A percentile compares a stretch with the other conserved stretches of the same genome.
Evolutionary conservation across 225 moss, liverwort and hornwort genomes (phyloP).

Genomic region (Lunularia cruciata): DNA sequence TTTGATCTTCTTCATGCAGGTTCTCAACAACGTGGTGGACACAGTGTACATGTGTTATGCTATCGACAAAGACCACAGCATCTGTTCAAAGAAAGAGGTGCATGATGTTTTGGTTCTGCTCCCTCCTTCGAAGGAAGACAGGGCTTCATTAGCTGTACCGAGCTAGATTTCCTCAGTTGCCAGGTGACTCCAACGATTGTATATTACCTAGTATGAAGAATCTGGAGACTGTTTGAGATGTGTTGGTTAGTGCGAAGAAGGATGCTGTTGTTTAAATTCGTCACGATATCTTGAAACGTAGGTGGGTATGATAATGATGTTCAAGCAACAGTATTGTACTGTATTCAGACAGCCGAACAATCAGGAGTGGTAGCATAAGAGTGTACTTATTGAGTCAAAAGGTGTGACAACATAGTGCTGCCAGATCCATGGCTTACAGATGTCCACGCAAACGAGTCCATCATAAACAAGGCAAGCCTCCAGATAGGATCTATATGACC

Average conservation of each 20-base stretch:
- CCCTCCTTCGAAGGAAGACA: slow-evolving; percentile 51
- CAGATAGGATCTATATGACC: too few relatives aligned
- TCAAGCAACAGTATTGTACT: too few relatives aligned
- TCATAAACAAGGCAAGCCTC: too few relatives aligned
- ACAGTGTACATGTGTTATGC: slow-evolving; percentile 89
- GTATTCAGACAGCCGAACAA: neutral
- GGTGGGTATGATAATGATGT: neutral
- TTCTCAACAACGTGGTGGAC: slow-evolving; percentile 67
- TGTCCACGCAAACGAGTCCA: too few relatives aligned
- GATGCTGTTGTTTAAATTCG: too few relatives aligned
- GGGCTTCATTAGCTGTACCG: slow-evolving; percentile 7
- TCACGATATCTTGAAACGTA: neutral
- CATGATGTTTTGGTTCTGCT: slow-evolving; percentile 69
- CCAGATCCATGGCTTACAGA: too few relatives aligned
- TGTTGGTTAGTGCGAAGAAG: neutral
- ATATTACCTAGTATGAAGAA: neutral
- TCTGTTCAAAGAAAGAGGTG: slow-evolving; percentile 60
- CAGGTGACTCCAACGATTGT: neutral
- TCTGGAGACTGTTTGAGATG: too few relatives aligned
- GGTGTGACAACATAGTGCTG: too few relatives aligned
- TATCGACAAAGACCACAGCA: slow-evolving; percentile 79
- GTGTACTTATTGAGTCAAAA: neutral
- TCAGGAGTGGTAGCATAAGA: slow-evolving; percentile 7
- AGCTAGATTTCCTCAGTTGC: slow-evolving; percentile 3
- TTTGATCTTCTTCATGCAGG: slow-evolving; percentile 44